Conservation (phyloP, 2,329 filamentous ascomycete species). For the Aspergillus sp. region DNA sequence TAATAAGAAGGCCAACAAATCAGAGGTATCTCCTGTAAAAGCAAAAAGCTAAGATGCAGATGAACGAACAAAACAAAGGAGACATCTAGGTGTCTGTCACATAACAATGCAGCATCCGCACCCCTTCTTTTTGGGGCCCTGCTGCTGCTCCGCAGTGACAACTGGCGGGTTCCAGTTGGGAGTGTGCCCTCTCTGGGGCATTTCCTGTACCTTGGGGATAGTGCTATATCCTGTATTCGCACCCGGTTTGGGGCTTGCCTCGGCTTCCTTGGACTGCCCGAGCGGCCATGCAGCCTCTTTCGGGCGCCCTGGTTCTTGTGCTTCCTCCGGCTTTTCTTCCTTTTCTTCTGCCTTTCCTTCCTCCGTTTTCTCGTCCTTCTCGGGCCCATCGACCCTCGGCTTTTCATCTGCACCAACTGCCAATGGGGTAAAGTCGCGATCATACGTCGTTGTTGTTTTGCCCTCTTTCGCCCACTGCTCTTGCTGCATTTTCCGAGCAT, state of each 20-base stretch:
- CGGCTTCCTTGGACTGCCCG: slow-evolving; percentile 21
- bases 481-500: slow-evolving; percentile 82
- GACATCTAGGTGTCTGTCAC: slow-evolving; percentile 41
- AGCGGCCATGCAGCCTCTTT: slow-evolving; percentile 12
- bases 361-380: slow-evolving; percentile 6
- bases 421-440: slow-evolving; percentile 76
- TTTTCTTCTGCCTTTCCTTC: slow-evolving; percentile 2
- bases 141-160: slow-evolving; percentile 45
- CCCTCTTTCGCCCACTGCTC: slow-evolving; percentile 93
- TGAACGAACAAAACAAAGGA: slow-evolving; percentile 5
- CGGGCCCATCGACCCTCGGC: slow-evolving; percentile 8
- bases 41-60: slow-evolving; percentile 3
- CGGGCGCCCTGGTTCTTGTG: slow-evolving; percentile 1
- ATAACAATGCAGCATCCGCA: slow-evolving; percentile 68
- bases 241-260: slow-evolving; percentile 24
- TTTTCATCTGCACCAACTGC: slow-evolving; percentile 38
- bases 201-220: slow-evolving; percentile 38
- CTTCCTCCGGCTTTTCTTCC: slow-evolving; percentile 9
- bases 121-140: slow-evolving; percentile 40
- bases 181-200: slow-evolving; percentile 24
- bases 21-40: slow-evolving; percentile 10
- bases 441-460: slow-evolving; percentile 74
- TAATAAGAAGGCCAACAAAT: slow-evolving; percentile 8
- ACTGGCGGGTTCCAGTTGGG: slow-evolving; percentile 37
- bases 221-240: slow-evolving; percentile 42